Percentiles rank a stretch among this genome's conserved stretches.
Evolutionary conservation across 2,329 filamentous ascomycete species (phyloP).

Genomic region (Microsporum audouinii): DNA sequence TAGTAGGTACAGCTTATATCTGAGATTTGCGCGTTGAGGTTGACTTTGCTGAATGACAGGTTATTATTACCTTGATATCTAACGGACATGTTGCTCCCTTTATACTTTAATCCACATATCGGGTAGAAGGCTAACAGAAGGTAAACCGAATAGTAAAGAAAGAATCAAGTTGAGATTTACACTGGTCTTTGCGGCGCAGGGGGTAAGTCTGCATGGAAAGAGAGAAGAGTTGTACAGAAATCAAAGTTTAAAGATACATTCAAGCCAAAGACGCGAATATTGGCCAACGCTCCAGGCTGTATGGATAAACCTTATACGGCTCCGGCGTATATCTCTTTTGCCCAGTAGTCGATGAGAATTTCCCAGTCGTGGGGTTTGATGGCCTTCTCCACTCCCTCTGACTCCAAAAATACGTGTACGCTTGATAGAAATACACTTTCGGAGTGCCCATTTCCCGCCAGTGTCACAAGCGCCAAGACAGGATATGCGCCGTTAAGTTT

Average conservation of each 20-base stretch:
- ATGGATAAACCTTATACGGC: too few relatives aligned
- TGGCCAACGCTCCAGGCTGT: too few relatives aligned
- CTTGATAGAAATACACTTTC: background rate
- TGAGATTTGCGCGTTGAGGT: background rate
- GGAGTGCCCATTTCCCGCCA: background rate
- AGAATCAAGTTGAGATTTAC: too few relatives aligned
- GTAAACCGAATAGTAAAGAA: background rate
- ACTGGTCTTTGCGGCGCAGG: too few relatives aligned
- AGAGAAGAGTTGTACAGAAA: too few relatives aligned
- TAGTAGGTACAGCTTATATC: background rate
- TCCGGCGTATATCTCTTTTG: background rate
- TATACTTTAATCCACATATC: too few relatives aligned
- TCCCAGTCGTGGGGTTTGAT: background rate
- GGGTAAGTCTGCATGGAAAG: too few relatives aligned
- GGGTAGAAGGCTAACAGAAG: background rate
- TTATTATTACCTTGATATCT: background rate
- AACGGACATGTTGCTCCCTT: too few relatives aligned
- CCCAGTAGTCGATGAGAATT: background rate
- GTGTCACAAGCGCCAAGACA: background rate
- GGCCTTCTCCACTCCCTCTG: background rate
- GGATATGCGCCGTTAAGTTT: background rate
- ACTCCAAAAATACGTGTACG: background rate
- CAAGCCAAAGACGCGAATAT: too few relatives aligned
- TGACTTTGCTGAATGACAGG: background rate
- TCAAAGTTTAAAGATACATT: too few relatives aligned